Base-by-base conservation (phyloP, 2,329 filamentous ascomycete species). In the Aaosphaeria arxii region DNA sequence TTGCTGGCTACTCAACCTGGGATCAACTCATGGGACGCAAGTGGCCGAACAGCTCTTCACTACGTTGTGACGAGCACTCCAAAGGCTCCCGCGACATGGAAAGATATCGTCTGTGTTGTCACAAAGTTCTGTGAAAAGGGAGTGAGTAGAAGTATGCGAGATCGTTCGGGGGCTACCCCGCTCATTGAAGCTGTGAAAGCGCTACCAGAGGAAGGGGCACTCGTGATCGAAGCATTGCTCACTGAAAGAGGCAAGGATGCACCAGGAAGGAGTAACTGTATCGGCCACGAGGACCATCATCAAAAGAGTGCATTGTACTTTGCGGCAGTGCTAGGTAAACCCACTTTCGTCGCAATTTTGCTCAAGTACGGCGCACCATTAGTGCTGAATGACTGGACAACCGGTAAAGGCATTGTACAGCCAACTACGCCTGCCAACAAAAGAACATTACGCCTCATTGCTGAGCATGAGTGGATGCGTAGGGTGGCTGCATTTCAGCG, bases 1-100 rank as follows among this genome's bases (percentile, higher is more conserved):
- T 46, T 66, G 2, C 52, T 69, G 9, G 58, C 62, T 3, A 53
- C 56, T 9, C 55, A 62, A 30, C 63, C 63, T 1, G 64, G 59
- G n/a, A 58, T 59, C 31, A 67, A 66, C 9, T 57, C 54, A 2
- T 66, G 66, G 64, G 63, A 66, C 31, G 53, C 58, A 35, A 55
- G 58, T 31, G 64, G 62, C 11, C 50, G 56, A 47, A 67, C 59
- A 24, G 62, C 64, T n/a, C 43, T 69, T n/a, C 66, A 69, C 40
- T 58, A 64, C 28, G 58, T 63, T 29, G 61, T 56, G 6, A 57
- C 44, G 33, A 63, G 55, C 47, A 54, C 29, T 7, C 66, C 66
- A 1, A 50, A 52, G 36, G 32, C 47, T 1, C 47, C 62, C 2
- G 50, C 52, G 4, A 58, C 54, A 2, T 69, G 66, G 64, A 45